Conservation (phyloP, 2,329 filamentous ascomycete genomes). For the Incumbomyces delicatus region DNA sequence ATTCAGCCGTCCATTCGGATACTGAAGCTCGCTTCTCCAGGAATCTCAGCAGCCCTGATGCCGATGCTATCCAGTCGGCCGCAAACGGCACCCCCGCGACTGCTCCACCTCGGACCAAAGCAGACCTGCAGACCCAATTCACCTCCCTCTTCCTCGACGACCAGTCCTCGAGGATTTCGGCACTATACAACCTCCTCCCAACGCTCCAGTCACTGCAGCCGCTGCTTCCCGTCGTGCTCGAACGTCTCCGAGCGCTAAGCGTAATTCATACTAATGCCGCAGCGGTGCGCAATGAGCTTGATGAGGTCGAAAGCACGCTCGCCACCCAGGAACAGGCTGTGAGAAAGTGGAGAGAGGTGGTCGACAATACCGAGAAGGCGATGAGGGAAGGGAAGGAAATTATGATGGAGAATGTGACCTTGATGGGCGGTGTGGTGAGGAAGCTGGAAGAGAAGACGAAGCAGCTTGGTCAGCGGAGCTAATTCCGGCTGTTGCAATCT, state of each 20-base stretch:
- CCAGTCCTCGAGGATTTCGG: constrained; percentile 77
- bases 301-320: constrained; percentile 68
- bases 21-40: background rate
- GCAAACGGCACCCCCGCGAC: constrained; percentile 18
- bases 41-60: background rate
- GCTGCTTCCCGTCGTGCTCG: constrained; percentile 72
- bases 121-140: constrained; percentile 9
- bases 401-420: constrained; percentile 69
- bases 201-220: constrained; percentile 82
- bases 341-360: constrained; percentile 70
- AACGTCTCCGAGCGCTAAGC: constrained; percentile 72
- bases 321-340: constrained; percentile 75
- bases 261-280: constrained; percentile 82
- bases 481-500: no score
- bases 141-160: constrained; percentile 45
- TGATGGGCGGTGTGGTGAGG: constrained; percentile 83
- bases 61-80: background rate
- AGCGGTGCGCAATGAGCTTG: constrained; percentile 65
- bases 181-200: constrained; percentile 77
- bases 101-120: constrained; percentile 23
- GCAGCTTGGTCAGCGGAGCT: background rate
- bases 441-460: constrained; percentile 70
- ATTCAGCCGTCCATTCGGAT: constrained; percentile 4
- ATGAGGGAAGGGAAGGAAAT: constrained; percentile 60
- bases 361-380: constrained; percentile 67